Evolutionary conservation across 352 stramenopile species (phyloP), one percentile per base, ranked within the genome.

Genomic region (Phytopythium delawarense): DNA sequence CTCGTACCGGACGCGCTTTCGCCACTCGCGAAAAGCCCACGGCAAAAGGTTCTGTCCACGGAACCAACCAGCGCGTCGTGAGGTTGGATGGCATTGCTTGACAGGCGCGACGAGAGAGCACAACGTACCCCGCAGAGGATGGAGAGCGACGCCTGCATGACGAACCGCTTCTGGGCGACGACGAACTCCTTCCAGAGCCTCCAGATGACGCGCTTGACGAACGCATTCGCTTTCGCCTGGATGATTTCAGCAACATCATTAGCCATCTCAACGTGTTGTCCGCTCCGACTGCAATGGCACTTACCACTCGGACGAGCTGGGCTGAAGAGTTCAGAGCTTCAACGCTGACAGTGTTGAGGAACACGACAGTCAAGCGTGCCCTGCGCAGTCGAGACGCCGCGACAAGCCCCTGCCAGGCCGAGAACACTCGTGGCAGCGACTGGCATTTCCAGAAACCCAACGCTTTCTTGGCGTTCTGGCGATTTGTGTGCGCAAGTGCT

Each of bases 21-120:
- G 54, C 83, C 85, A 94, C 35, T 88, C 79, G 0, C 81, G 78
- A 51, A 94, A 92, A 5, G 72, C 66, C 85, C 83, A 92, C 25
- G 81, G 78, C 0, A 67, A 65, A 15, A 92, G 57, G 34, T 74
- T 88, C 84, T 94, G 40, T 11, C 11, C 13, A n/a, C 18, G 56
- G 42, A 42, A 34, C 2, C 5, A 63, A 46, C 61, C n/a, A 62
- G 44, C 2, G 61, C 18, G 37, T 37, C 5, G 12, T 63, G 11
- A 21, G 5, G 40, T 34, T 61, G 6, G 48, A 54, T 28, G 25
- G 49, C 2, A 62, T 15, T 5, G 11, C 25, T 12, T 4, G 5
- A 7, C 5, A 16, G 23, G 0, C 20, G 12, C 11, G 20, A 8
- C 1, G 1, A 28, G 39, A 13, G 35, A 15, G 35, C 9, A 40